Percentiles rank a stretch among this genome's conserved stretches.
These are phyloP conservation scores for Pelagophyceae sp. DNA, from an alignment of 352 stramenopile species.

Conservation along the genomic window DNA sequence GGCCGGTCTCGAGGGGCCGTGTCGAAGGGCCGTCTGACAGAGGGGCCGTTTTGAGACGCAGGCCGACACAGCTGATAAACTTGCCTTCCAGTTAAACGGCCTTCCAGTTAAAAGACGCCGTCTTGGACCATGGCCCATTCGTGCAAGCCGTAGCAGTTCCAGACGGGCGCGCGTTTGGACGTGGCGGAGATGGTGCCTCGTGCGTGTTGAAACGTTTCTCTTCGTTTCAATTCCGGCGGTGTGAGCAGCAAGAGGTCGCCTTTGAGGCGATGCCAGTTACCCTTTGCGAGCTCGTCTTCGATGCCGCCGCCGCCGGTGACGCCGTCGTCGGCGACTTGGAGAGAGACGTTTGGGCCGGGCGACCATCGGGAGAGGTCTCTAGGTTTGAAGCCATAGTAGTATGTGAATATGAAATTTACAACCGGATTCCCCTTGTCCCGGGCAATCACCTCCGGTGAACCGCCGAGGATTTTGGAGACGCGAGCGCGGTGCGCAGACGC, in stretches of 20 bases:
- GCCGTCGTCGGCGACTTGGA: background rate
- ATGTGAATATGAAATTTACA: conserved; percentile 36
- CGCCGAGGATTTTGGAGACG: background rate
- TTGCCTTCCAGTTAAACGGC: too few relatives aligned
- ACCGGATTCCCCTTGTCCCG: conserved; percentile 21
- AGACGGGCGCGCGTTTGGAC: conserved; percentile 35
- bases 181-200: conserved; percentile 22
- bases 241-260: background rate
- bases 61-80: too few relatives aligned
- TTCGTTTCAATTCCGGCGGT: background rate
- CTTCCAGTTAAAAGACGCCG: too few relatives aligned
- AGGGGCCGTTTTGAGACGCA: too few relatives aligned
- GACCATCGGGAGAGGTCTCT: background rate
- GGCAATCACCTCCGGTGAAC: background rate
- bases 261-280: background rate
- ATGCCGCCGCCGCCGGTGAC: background rate
- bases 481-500: background rate
- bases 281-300: background rate
- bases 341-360: background rate
- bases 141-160: conserved; percentile 63
- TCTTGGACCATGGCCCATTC: conserved; percentile 71
- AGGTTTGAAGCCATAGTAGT: conserved; percentile 33
- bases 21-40: too few relatives aligned
- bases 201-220: background rate
- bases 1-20: too few relatives aligned